Evolutionary conservation across 495 filamentous ascomycete genomes (phyloP), one percentile per base, ranked within the genome.

Genomic region (Neurospora sp.): DNA sequence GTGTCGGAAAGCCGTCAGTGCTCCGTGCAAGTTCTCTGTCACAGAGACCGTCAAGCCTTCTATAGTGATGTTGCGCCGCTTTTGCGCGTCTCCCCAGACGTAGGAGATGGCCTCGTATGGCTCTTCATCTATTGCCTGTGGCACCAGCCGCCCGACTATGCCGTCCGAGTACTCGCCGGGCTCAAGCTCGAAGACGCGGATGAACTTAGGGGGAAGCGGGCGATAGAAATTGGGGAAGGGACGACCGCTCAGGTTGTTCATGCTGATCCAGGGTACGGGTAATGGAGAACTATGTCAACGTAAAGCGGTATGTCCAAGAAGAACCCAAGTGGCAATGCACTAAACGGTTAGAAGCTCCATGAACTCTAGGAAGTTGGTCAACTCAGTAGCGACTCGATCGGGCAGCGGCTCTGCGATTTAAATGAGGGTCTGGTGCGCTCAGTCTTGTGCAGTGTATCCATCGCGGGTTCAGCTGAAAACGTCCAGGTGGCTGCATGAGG

Each of bases 41-140:
- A 80, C 74, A 3, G 71, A 76, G 20, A 76, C 65, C 2, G 74
- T 74, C 3, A 72, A 59, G 4, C 73, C 79, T 39, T 78, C 72
- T 5, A 78, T 59, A 7, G 71, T 71, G 37, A 77, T 68, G 71
- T 53, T 71, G 20, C 18, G 73, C 7, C 53, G 42, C 37, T 69
- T 46, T 1, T 37, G n/a, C 65, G 70, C 18, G 12, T 71, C 70
- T 35, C 80, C 80, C 81, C 80, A 83, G 46, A 77, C 76, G 72
- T 83, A 83, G 4, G 81, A 83, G 5, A 83, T 68, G 16, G 80
- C 77, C 44, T 81, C 74, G 65, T 81, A 83, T 6, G 72, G 27
- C n/a, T 73, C 61, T 8, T 46, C 74, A 38, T 73, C 65, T n/a
- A 76, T 73, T 27, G 70, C 41, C 39, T 76, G 74, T 12, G 42